phyloP scores from a whole-genome alignment of 23 red algal genomes.

The Chondrus crispus region DNA sequence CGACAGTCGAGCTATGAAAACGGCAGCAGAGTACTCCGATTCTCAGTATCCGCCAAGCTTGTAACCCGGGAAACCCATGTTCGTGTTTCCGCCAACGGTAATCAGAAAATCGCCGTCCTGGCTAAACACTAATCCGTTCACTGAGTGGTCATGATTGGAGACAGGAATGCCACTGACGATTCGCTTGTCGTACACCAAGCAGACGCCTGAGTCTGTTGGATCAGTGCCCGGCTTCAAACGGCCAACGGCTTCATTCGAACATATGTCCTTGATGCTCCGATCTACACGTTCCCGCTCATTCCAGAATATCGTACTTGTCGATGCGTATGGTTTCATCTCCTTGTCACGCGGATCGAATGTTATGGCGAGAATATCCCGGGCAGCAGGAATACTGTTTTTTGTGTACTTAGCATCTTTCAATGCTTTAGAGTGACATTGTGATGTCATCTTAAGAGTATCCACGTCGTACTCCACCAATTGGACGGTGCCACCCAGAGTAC shows the following conservation, averaged over 20 bases:
- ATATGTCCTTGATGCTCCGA: not conserved
- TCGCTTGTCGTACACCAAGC: constrained; percentile 53
- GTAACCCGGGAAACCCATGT: constrained; percentile 43
- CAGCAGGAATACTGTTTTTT: not conserved
- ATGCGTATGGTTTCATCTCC: constrained; percentile 24
- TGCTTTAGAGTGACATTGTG: constrained; percentile 23
- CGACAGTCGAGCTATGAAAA: constrained; percentile 31
- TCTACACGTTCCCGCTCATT: not conserved
- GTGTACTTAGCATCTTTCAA: not conserved
- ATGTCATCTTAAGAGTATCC: not conserved
- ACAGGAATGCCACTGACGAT: constrained; percentile 51
- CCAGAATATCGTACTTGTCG: constrained; percentile 47
- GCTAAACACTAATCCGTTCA: constrained; percentile 42
- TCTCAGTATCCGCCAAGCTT: constrained; percentile 48
- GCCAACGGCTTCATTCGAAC: constrained; percentile 48
- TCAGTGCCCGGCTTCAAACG: constrained; percentile 1
- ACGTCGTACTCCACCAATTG: constrained; percentile 34
- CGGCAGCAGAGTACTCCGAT: constrained; percentile 30
- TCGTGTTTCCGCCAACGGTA: constrained; percentile 52
- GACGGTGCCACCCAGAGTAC: constrained; percentile 26
- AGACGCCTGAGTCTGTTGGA: not conserved
- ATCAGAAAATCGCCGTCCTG: constrained; percentile 51
- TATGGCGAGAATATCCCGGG: constrained; percentile 51
- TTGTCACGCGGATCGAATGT: constrained; percentile 54
- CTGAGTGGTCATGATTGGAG: constrained; percentile 58